Conservation (phyloP, 2,329 filamentous ascomycete species). For the Colletotrichum tropicicola region DNA sequence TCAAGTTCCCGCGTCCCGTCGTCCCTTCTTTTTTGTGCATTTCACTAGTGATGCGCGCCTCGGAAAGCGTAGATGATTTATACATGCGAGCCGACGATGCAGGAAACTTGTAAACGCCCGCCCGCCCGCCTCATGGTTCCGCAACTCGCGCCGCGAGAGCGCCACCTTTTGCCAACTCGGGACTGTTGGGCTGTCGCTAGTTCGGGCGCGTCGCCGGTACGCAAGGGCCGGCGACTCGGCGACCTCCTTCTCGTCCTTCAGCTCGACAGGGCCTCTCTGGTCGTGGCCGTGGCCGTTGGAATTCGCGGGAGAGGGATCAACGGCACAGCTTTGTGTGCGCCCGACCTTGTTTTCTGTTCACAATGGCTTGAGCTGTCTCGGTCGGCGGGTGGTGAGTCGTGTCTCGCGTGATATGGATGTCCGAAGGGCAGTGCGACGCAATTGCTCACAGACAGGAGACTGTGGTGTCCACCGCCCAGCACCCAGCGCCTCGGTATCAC, state of each 20-base stretch:
- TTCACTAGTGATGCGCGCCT: too few relatives aligned
- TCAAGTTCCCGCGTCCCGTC: too few relatives aligned
- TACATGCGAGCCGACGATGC: too few relatives aligned
- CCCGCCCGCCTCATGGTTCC: too few relatives aligned
- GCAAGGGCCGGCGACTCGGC: neutral
- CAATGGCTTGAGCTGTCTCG: constrained; percentile 11
- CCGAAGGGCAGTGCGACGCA: neutral
- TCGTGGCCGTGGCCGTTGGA: neutral
- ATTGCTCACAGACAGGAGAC: neutral
- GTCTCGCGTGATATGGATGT: constrained; percentile 7
- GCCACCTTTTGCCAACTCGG: too few relatives aligned
- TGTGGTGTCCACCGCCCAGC: too few relatives aligned
- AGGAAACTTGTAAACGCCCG: too few relatives aligned
- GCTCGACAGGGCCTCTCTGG: constrained; percentile 18
- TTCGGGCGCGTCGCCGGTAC: neutral
- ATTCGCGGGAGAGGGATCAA: neutral
- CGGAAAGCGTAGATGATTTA: too few relatives aligned
- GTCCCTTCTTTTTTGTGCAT: too few relatives aligned
- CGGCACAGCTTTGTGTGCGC: neutral
- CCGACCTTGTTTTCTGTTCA: neutral
- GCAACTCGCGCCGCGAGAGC: too few relatives aligned
- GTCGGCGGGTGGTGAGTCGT: neutral
- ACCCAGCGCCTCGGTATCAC: too few relatives aligned
- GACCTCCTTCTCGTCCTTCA: constrained; percentile 7
- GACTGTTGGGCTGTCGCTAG: too few relatives aligned